Percentiles rank a stretch among this genome's conserved stretches.
phyloP scores from a whole-genome alignment of 2,329 filamentous ascomycete genomes.

The Stachybotrys elegans region DNA sequence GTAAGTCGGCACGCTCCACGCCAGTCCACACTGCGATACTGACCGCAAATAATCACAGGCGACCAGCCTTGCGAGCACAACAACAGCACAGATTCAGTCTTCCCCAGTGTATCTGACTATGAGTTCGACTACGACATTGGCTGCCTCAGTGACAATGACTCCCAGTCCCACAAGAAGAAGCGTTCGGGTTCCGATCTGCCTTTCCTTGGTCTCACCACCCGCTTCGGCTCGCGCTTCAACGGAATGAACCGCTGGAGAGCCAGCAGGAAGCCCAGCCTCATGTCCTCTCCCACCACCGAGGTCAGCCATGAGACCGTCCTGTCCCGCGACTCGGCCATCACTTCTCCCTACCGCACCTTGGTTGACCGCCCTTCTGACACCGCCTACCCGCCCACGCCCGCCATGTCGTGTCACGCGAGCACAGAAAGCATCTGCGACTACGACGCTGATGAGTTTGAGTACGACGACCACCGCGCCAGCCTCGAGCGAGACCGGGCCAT shows the following conservation, averaged over 20 bases:
- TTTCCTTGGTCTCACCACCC: constrained; percentile 56
- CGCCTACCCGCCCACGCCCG: constrained; percentile 55
- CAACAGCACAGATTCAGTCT: constrained; percentile 36
- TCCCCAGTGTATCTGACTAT: constrained; percentile 30
- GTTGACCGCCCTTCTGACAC: constrained; percentile 44
- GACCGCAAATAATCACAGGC: too few species aligned
- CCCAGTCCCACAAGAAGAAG: constrained; percentile 46
- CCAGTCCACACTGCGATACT: constrained; percentile 6
- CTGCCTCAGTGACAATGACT: constrained; percentile 60
- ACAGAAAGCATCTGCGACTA: constrained; percentile 51
- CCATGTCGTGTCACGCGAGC: constrained; percentile 58
- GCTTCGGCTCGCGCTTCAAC: constrained; percentile 59
- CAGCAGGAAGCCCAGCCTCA: constrained; percentile 37
- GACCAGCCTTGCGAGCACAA: constrained; percentile 58
- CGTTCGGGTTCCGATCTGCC: constrained; percentile 53
- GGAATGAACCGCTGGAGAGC: constrained; percentile 47
- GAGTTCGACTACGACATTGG: constrained; percentile 62
- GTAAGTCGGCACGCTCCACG: constrained; percentile 63
- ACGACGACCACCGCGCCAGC: constrained; percentile 35
- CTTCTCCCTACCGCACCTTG: constrained; percentile 48
- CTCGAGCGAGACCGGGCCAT: constrained; percentile 54
- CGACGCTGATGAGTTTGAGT: constrained; percentile 18
- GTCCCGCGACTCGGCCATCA: constrained; percentile 73
- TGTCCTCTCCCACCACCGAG: constrained; percentile 68
- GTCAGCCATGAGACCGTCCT: constrained; percentile 75